Percentiles rank a stretch among this genome's conserved stretches.
phyloP scores from a whole-genome alignment of 2,329 filamentous ascomycete species.

The Calonectria multiphialidica region DNA sequence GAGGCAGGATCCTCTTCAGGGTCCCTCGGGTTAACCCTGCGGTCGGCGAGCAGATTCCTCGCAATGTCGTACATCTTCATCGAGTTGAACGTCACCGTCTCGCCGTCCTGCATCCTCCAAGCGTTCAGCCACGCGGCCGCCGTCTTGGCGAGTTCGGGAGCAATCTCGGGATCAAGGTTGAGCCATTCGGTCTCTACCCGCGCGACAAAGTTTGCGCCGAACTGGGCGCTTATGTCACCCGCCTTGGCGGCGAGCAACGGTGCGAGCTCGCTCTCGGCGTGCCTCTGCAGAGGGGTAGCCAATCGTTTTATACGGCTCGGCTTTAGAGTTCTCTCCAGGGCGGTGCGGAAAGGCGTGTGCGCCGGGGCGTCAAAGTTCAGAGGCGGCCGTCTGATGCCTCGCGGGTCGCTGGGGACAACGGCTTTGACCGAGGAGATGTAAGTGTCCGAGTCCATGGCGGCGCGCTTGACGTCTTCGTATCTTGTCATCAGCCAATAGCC shows the following conservation, averaged over 20 bases:
- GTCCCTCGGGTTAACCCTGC: not conserved
- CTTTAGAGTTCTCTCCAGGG: not conserved
- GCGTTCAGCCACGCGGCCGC: not conserved
- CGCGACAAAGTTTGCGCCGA: constrained; percentile 5
- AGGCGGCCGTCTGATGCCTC: not conserved
- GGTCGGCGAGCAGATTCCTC: not conserved
- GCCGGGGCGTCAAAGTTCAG: not conserved
- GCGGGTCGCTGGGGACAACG: not conserved
- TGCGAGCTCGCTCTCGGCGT: not conserved
- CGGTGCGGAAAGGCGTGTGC: not conserved
- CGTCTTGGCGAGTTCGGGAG: not conserved
- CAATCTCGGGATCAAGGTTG: not conserved
- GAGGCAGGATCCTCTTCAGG: not conserved
- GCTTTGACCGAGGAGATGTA: not conserved
- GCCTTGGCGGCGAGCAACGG: not conserved
- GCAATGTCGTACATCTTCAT: constrained; percentile 3
- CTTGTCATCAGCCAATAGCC: not conserved
- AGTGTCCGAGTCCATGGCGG: constrained; percentile 1
- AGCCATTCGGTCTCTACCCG: not conserved
- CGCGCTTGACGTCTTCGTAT: constrained; percentile 5
- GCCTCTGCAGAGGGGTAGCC: not conserved
- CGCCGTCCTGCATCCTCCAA: not conserved
- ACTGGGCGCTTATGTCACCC: not conserved
- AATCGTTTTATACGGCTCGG: constrained; percentile 2
- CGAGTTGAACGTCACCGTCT: not conserved